Conservation (phyloP, 352 stramenopile species). For the Phytophthora sp. region DNA sequence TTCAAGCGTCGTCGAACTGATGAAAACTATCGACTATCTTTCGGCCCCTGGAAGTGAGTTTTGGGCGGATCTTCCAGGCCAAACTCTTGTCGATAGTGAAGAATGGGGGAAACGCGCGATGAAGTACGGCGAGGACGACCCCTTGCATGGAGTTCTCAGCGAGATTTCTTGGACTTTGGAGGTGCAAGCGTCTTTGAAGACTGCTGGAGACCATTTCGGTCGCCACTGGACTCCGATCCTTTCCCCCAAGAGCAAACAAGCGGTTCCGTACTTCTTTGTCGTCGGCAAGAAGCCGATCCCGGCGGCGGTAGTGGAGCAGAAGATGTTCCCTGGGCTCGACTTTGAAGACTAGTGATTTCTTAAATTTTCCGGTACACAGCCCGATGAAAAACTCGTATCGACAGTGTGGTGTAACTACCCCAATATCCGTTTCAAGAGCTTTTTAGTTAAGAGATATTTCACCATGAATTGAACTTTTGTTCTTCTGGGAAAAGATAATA, state of each 20-base stretch:
- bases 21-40: conserved; percentile 48
- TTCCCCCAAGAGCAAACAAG: neutral
- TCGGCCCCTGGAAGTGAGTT: conserved; percentile 40
- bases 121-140: conserved; percentile 51
- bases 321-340: conserved; percentile 19
- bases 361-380: no score
- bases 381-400: no score
- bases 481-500: no score
- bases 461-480: no score
- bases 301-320: conserved; percentile 6
- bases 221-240: conserved; percentile 36
- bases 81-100: conserved; percentile 19
- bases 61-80: neutral
- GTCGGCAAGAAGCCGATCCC: conserved; percentile 21
- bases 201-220: conserved; percentile 35
- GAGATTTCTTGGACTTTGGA: conserved; percentile 38
- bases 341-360: neutral
- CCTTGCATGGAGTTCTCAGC: conserved; percentile 39
- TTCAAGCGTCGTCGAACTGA: conserved; percentile 34
- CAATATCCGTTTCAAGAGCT: no score
- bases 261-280: conserved; percentile 10
- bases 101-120: conserved; percentile 14
- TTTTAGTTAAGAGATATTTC: no score
- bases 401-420: no score
- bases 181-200: conserved; percentile 25